A percentile compares a stretch with the other conserved stretches of the same genome.
Evolutionary conservation across 1,139 yeast species (phyloP).

Genomic region (Yamadazyma diddensiae): DNA sequence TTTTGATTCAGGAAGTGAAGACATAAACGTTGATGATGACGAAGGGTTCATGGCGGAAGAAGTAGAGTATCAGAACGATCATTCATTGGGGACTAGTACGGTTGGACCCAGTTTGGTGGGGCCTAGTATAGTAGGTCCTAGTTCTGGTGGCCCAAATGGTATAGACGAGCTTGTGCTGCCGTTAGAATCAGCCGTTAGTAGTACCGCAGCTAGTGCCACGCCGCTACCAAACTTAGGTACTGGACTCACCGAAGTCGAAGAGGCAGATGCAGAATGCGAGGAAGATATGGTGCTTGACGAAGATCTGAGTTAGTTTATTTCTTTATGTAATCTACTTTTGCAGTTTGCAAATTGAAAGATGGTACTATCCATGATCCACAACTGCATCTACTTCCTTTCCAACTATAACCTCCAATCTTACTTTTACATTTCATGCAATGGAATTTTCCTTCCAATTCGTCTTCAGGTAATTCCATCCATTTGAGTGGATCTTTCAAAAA

Average conservation of each 20-base stretch:
- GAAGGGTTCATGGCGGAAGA: slow-evolving; percentile 56
- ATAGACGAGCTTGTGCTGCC: too few species aligned
- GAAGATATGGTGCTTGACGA: slow-evolving; percentile 49
- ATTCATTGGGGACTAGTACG: slow-evolving; percentile 27
- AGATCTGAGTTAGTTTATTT: slow-evolving; percentile 3
- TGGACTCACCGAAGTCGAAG: slow-evolving; percentile 5
- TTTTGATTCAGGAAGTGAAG: slow-evolving; percentile 11
- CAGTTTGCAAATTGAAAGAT: slow-evolving; percentile 76
- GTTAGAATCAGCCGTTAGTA: too few species aligned
- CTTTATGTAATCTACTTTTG: slow-evolving; percentile 48
- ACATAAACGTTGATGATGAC: slow-evolving; percentile 14
- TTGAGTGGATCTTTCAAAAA: slow-evolving; percentile 78
- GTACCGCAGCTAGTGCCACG: background rate
- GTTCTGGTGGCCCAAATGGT: background rate
- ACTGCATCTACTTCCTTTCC: slow-evolving; percentile 94
- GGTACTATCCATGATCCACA: slow-evolving; percentile 98
- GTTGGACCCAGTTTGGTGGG: slow-evolving; percentile 5
- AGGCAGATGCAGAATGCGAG: slow-evolving; percentile 13
- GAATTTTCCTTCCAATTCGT: slow-evolving; percentile 80
- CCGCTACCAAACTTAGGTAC: slow-evolving; percentile 3
- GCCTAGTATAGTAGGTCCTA: background rate
- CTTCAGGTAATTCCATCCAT: slow-evolving; percentile 78
- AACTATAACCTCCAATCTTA: slow-evolving; percentile 86
- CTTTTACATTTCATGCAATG: slow-evolving; percentile 68
- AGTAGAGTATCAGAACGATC: slow-evolving; percentile 57